phyloP scores from a whole-genome alignment of 495 filamentous ascomycete species.

The Penicillium crystallinum region DNA sequence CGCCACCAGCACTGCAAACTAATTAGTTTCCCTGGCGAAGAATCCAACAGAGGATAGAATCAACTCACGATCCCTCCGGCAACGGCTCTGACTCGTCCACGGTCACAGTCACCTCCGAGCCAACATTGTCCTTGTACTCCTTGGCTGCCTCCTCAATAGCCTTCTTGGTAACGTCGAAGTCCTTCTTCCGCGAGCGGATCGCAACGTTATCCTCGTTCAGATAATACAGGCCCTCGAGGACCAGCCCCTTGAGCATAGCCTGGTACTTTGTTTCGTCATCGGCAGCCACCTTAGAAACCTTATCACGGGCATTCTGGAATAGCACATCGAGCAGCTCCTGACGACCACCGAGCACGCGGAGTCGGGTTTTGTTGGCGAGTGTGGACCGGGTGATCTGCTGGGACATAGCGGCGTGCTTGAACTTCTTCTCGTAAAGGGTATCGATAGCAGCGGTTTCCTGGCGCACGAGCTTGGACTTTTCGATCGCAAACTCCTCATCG shows the following conservation, averaged over 20 bases:
- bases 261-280: slow-evolving; percentile 71
- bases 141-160: slow-evolving; percentile 67
- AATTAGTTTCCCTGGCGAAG: slow-evolving; percentile 6
- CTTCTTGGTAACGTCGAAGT: slow-evolving; percentile 65
- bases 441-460: slow-evolving; percentile 93
- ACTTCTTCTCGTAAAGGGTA: slow-evolving; percentile 88
- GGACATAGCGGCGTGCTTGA: slow-evolving; percentile 92
- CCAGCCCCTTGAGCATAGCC: slow-evolving; percentile 65
- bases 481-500: slow-evolving; percentile 96
- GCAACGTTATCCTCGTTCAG: slow-evolving; percentile 72
- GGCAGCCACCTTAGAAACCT: slow-evolving; percentile 55
- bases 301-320: slow-evolving; percentile 70
- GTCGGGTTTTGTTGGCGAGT: slow-evolving; percentile 87
- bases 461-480: slow-evolving; percentile 96
- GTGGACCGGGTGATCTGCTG: slow-evolving; percentile 97
- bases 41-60: not conserved
- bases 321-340: slow-evolving; percentile 91
- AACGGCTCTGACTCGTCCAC: slow-evolving; percentile 77
- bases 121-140: slow-evolving; percentile 73
- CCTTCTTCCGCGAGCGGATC: slow-evolving; percentile 72
- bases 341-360: slow-evolving; percentile 76
- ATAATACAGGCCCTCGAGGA: slow-evolving; percentile 87
- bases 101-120: slow-evolving; percentile 56
- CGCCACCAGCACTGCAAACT: slow-evolving; percentile 67
- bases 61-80: slow-evolving; percentile 78